Evolutionary conservation across 2,329 filamentous ascomycete species (phyloP).

Genomic region (Orbilia javanica): DNA sequence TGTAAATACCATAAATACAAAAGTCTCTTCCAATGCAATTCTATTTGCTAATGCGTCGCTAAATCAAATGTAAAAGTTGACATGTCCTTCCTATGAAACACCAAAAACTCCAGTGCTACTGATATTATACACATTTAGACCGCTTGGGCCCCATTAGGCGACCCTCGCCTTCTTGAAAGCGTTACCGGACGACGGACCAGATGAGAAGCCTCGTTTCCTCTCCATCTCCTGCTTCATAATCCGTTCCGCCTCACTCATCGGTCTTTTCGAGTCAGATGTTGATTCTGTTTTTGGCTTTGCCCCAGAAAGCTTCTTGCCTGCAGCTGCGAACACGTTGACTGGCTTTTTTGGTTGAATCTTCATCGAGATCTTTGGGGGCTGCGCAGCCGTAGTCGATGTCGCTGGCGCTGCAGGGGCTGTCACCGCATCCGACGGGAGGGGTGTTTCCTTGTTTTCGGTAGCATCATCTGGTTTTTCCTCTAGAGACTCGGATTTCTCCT

Average conservation of each 20-base stretch:
- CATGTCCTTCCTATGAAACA: not conserved
- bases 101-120: not conserved
- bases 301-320: conserved; percentile 77
- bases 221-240: conserved; percentile 91
- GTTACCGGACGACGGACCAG: conserved; percentile 46
- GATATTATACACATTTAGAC: not conserved
- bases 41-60: not conserved
- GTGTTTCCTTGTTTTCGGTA: conserved; percentile 41
- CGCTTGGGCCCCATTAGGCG: not conserved
- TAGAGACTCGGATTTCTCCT: conserved; percentile 35
- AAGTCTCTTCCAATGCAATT: conserved; percentile 1
- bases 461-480: conserved; percentile 32
- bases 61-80: conserved; percentile 6
- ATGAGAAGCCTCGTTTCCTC: conserved; percentile 73
- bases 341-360: conserved; percentile 76
- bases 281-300: conserved; percentile 68
- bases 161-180: conserved; percentile 60
- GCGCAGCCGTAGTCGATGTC: conserved; percentile 57
- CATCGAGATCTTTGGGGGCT: conserved; percentile 71
- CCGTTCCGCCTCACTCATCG: conserved; percentile 85
- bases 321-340: conserved; percentile 79
- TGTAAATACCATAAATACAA: conserved; percentile 31
- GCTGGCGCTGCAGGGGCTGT: conserved; percentile 42
- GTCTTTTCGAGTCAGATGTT: conserved; percentile 74
- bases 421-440: conserved; percentile 16